Evolutionary conservation across 2,329 filamentous ascomycete species (phyloP), one percentile per base, ranked within the genome.

Genomic region (Aspergillus neoniger): DNA sequence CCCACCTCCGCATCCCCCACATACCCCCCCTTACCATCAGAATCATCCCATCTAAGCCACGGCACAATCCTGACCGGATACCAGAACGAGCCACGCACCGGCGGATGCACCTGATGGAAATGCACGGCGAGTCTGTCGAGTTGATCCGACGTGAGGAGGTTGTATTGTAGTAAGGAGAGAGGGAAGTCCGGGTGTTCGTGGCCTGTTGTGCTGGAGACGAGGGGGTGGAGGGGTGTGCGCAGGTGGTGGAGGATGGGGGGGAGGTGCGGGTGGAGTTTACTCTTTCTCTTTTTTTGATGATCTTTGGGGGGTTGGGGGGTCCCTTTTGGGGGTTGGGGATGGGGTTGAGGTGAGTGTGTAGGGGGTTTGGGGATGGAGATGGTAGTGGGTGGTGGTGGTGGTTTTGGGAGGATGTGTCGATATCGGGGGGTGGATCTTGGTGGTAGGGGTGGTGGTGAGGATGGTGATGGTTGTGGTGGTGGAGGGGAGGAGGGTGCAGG

Each of bases 21-120:
- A 30, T 30, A 30, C 28, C 28, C 10, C 28, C 10, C 23, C 6
- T 25, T 25, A 0, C 23, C 23, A 25, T 23, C 58, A 43, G 0
- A 43, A 41, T 0, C 66, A 67, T 0, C 70, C 72, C 3, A 14
- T 5, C 12, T 15, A 14, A 77, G 51, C 74, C 76, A 75, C 6
- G 72, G 62, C 5, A 63, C 63, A 1, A 76, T 68, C 0, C 39
- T 61, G 8, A 69, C 58, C 5, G 79, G 79, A 52, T 80, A 81
- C 5, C 55, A 58, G 23, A 58, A 67, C 0, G 76, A 76, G 21
- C 71, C 70, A 0, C 61, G 64, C 0, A 69, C 51, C 0, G 78
- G 70, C 0, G 77, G 78, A 47, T 70, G 72, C 5, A 76, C 70
- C 57, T 81, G 79, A 59, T 81, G 77, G 61, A 76, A 81, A 64